Percentiles rank a stretch among this genome's conserved stretches.
Evolutionary conservation across 768 basidiomycete genomes (phyloP).

Genomic region (Chlorophyllum brunneum): DNA sequence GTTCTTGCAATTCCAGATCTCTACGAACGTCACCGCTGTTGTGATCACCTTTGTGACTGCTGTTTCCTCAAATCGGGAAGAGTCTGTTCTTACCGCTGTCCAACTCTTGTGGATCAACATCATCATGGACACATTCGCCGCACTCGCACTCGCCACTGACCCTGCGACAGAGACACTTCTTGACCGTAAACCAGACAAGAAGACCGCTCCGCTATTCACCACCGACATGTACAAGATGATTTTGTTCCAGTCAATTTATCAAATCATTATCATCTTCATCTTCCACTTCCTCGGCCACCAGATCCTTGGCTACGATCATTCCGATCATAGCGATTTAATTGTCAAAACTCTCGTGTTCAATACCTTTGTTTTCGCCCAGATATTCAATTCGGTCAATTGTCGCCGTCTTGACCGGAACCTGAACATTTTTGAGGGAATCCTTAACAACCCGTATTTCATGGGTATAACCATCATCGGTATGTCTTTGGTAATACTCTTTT

Average conservation of each 20-base stretch:
- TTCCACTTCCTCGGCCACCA: conserved; percentile 81
- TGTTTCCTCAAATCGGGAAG: conserved; percentile 70
- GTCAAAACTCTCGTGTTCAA: conserved; percentile 94
- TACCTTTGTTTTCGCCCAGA: conserved; percentile 96
- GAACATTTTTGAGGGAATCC: conserved; percentile 86
- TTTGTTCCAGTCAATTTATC: conserved; percentile 82
- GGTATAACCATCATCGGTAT: conserved; percentile 80
- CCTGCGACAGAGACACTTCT: conserved; percentile 80
- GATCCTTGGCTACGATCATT: conserved; percentile 61
- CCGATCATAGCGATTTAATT: conserved; percentile 36
- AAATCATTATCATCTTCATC: conserved; percentile 76
- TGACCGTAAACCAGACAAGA: conserved; percentile 87
- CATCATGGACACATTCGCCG: conserved; percentile 98
- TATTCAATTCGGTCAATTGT: conserved; percentile 94
- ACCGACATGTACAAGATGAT: conserved; percentile 98
- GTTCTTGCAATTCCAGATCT: conserved; percentile 94
- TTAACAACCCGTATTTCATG: conserved; percentile 80
- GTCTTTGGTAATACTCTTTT: conserved; percentile 18
- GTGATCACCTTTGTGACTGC: conserved; percentile 91
- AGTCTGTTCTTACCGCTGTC: conserved; percentile 90
- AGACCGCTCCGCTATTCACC: conserved; percentile 83
- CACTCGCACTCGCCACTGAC: conserved; percentile 95
- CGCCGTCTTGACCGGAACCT: conserved; percentile 79
- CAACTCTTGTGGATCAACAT: conserved; percentile 99
- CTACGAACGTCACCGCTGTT: conserved; percentile 94